phyloP scores from a whole-genome alignment of 176 grass and related monocot species.

The Dactylis glomerata region DNA sequence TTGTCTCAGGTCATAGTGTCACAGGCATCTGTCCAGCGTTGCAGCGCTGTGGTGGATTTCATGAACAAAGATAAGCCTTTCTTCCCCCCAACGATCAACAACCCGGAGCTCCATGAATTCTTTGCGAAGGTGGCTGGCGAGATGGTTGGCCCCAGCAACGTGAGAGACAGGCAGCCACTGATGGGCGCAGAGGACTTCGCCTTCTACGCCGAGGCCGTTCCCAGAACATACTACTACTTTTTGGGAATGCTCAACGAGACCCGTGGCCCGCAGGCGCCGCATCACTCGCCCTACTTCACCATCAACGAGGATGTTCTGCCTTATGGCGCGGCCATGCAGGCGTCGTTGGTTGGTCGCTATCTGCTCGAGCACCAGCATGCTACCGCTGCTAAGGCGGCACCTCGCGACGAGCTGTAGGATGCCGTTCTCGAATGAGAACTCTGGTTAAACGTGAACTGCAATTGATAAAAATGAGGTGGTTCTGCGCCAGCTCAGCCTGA shows the following conservation, averaged over 20 bases:
- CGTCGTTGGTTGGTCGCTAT: conserved; percentile 61
- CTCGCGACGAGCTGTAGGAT: conserved; percentile 74
- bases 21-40: conserved; percentile 91
- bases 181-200: conserved; percentile 88
- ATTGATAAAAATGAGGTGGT: not conserved
- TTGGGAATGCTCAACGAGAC: conserved; percentile 60
- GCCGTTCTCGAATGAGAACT: not conserved
- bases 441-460: not conserved
- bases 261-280: not conserved
- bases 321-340: conserved; percentile 73
- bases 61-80: conserved; percentile 43
- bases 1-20: conserved; percentile 71
- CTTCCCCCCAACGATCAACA: conserved; percentile 74
- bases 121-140: conserved; percentile 59
- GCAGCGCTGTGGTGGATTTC: conserved; percentile 71
- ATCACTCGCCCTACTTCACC: conserved; percentile 73
- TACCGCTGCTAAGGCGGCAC: not conserved
- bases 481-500: not conserved
- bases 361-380: conserved; percentile 47
- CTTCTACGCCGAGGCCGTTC: conserved; percentile 60
- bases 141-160: conserved; percentile 57
- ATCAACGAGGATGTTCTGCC: conserved; percentile 68
- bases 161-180: conserved; percentile 57
- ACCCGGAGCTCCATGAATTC: conserved; percentile 49
- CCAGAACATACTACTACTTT: conserved; percentile 76